Conservation (phyloP, 306 rosid species). For the Cucurbita argyrosperma region DNA sequence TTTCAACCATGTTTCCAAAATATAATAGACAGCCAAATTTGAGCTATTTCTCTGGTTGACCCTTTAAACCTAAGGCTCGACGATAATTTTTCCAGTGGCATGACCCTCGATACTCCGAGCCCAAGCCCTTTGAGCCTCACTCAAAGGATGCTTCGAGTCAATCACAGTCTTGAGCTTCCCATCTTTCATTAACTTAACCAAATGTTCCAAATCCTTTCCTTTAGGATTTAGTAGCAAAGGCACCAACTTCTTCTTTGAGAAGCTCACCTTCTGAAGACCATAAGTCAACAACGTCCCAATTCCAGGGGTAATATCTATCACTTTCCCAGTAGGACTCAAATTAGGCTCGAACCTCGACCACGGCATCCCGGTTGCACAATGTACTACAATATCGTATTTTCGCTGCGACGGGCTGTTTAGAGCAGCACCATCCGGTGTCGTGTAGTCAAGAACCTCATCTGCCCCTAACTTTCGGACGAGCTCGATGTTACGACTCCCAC, state of each 20-base stretch:
- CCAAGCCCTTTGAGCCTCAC: conserved; percentile 60
- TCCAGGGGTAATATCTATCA: conserved; percentile 38
- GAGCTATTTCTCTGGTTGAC: too few relatives aligned
- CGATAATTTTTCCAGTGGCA: conserved; percentile 76
- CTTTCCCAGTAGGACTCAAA: conserved; percentile 48
- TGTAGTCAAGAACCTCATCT: conserved; percentile 68
- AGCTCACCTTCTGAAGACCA: conserved; percentile 41
- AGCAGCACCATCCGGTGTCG: conserved; percentile 54
- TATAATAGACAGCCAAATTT: too few relatives aligned
- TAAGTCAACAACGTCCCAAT: conserved; percentile 18
- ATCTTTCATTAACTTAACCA: conserved; percentile 49
- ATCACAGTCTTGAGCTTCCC: conserved; percentile 59
- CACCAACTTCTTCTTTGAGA: conserved; percentile 53
- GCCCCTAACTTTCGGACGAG: conserved; percentile 58
- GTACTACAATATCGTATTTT: conserved; percentile 55
- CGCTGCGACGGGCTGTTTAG: conserved; percentile 54
- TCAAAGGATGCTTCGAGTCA: conserved; percentile 47
- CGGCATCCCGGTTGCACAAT: conserved; percentile 37
- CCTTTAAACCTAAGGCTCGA: conserved; percentile 23
- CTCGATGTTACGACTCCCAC: conserved; percentile 68
- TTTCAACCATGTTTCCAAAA: too few relatives aligned
- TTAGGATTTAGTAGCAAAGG: conserved; percentile 32
- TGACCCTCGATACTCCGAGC: conserved; percentile 59
- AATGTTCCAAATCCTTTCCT: conserved; percentile 32
- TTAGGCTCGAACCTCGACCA: conserved; percentile 71